These are phyloP conservation scores for Sporothrix brunneoviolacea DNA, from an alignment of 2,329 filamentous ascomycete species.

Conservation along the genomic window DNA sequence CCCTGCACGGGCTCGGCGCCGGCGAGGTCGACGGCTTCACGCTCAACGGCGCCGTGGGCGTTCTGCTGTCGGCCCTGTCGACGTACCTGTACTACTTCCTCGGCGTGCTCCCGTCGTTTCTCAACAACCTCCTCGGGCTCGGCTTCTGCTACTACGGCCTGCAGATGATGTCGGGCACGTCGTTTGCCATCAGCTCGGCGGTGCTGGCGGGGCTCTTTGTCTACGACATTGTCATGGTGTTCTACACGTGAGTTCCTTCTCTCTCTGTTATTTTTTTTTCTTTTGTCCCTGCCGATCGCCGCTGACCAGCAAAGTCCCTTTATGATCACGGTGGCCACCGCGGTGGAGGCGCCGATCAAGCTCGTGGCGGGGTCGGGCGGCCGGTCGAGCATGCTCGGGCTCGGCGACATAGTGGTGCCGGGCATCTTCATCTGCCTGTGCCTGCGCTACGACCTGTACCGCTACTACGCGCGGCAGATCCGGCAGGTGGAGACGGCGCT, in stretches of 20 bases:
- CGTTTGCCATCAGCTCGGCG: constrained; percentile 72
- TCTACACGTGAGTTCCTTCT: constrained; percentile 58
- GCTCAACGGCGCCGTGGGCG: constrained; percentile 50
- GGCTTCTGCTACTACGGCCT: constrained; percentile 80
- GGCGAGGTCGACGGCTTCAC: constrained; percentile 40
- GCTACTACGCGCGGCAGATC: constrained; percentile 68
- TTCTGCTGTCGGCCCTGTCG: constrained; percentile 47
- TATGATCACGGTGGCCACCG: constrained; percentile 83
- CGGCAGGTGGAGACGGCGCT: constrained; percentile 37
- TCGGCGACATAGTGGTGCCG: constrained; percentile 90
- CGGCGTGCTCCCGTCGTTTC: constrained; percentile 27
- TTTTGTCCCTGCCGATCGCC: background rate
- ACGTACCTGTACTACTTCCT: constrained; percentile 63
- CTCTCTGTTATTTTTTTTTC: background rate
- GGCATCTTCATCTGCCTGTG: constrained; percentile 86
- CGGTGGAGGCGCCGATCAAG: constrained; percentile 88
- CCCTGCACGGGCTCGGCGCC: constrained; percentile 44
- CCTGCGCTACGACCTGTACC: constrained; percentile 83
- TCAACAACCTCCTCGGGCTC: constrained; percentile 83
- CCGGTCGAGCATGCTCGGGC: constrained; percentile 74
- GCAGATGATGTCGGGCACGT: constrained; percentile 80
- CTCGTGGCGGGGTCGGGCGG: constrained; percentile 65
- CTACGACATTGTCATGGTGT: constrained; percentile 92
- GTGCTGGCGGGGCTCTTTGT: constrained; percentile 78
- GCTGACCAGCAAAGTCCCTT: constrained; percentile 49